Evolutionary conservation across 2,329 filamentous ascomycete species (phyloP), one percentile per base, ranked within the genome.

Genomic region (Cordyceps tenuipes): DNA sequence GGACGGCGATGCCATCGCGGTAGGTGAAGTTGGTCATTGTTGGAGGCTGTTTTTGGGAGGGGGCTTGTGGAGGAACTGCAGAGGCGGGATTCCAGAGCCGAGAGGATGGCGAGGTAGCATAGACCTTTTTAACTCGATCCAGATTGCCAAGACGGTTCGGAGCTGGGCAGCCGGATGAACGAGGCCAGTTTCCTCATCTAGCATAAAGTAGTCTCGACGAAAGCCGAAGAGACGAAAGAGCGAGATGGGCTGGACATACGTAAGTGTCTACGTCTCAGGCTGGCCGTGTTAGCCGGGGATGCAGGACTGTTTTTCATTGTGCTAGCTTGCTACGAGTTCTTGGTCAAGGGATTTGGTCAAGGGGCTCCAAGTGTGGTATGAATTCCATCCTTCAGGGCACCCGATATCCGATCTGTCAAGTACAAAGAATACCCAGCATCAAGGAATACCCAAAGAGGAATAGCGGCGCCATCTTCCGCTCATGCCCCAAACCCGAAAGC

Each of bases 1-100:
- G 58, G 46, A 63, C 59, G 5, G 61, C 57, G 31, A 63, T 63
- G 41, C 62, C 62, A 17, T 62, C 61, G n/a, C 62, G 57, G 46
- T 63, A 62, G 15, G 62, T 58, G 12, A 63, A 61, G 26, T 48
- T 52, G 19, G 59, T 34, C 61, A 62, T 62, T 62, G 7, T 36
- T 62, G 56, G 43, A 13, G 31, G 46, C 15, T 58, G 3, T 39
- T 2, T 23, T 4, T 19, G 17, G 10, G 34, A 36, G 12, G 34
- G 34, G 34, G 34, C 34, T 36, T 36, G 29, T 47, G 34, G 39
- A 59, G 52, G 48, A 59, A 59, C 56, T 58, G 47, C 48, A 59
- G 48, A 46, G 7, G 48, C 51, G 47, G 36, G 39, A 34, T 59
- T 44, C 48, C 36, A 59, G 56, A 44, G n/a, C 31, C 23, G 2